Percentiles rank a stretch among this genome's conserved stretches.
phyloP scores from a whole-genome alignment of 2,329 filamentous ascomycete genomes.

The Cercospora zeina region DNA sequence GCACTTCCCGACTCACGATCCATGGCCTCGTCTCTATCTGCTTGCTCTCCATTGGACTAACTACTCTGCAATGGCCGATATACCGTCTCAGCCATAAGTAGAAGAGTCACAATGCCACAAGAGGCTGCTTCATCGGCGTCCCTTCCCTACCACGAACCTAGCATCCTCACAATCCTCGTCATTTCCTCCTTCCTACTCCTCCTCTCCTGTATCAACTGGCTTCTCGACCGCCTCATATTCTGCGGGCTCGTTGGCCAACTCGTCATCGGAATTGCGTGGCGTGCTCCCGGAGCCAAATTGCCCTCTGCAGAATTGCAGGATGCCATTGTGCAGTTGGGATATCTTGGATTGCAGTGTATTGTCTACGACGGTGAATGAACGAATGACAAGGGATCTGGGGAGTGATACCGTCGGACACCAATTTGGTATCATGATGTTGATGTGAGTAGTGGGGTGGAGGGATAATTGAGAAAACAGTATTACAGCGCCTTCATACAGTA shows the following conservation, averaged over 20 bases:
- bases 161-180: conserved; percentile 60
- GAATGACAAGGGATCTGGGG: conserved; percentile 2
- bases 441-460: not conserved
- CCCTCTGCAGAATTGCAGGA: conserved; percentile 56
- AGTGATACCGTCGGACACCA: not conserved
- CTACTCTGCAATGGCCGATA: not conserved
- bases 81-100: not conserved
- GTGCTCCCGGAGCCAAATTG: conserved; percentile 64
- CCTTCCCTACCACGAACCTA: conserved; percentile 35
- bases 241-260: conserved; percentile 71
- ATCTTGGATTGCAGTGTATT: conserved; percentile 69
- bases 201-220: conserved; percentile 30
- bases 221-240: conserved; percentile 30
- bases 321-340: conserved; percentile 65
- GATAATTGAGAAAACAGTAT: not conserved
- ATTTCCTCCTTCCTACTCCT: conserved; percentile 59
- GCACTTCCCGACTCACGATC: not conserved
- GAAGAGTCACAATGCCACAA: not conserved
- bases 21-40: not conserved
- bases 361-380: conserved; percentile 59
- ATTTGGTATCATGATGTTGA: not conserved
- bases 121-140: conserved; percentile 6
- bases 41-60: not conserved
- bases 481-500: not conserved
- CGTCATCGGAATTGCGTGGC: conserved; percentile 69